phyloP scores from a whole-genome alignment of 768 basidiomycete species.

The Podaxis carcinomalis region DNA sequence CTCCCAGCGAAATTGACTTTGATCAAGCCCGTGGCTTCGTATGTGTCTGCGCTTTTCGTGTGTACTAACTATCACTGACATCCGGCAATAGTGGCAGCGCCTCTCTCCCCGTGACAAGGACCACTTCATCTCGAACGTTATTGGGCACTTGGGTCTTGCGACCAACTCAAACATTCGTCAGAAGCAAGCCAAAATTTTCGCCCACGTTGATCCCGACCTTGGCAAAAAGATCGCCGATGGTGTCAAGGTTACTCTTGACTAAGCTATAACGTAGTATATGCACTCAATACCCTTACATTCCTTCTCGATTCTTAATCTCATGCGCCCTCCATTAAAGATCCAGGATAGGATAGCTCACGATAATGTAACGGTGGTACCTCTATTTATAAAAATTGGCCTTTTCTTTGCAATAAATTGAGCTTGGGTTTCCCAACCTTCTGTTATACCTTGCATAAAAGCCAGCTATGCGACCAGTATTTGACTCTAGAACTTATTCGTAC shows the following conservation, averaged over 20 bases:
- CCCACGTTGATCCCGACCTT: constrained; percentile 30
- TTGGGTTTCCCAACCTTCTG: too few relatives aligned
- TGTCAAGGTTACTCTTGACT: constrained; percentile 16
- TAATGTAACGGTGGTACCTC: too few relatives aligned
- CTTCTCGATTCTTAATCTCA: background rate
- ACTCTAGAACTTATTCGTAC: too few relatives aligned
- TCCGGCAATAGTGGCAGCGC: constrained; percentile 6
- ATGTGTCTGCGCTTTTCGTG: background rate
- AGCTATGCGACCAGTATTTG: too few relatives aligned
- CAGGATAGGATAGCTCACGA: too few relatives aligned
- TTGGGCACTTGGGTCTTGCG: constrained; percentile 33
- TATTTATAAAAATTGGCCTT: too few relatives aligned
- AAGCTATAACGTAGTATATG: background rate
- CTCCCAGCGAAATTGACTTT: constrained; percentile 33
- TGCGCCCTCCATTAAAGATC: background rate
- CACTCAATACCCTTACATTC: background rate
- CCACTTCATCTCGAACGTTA: constrained; percentile 32
- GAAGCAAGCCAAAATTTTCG: constrained; percentile 30
- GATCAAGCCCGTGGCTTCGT: constrained; percentile 32
- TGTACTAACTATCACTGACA: background rate
- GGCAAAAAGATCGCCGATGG: constrained; percentile 32
- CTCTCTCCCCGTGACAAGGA: constrained; percentile 30
- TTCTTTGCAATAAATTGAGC: too few relatives aligned
- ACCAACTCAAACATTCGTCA: constrained; percentile 23
- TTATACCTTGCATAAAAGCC: too few relatives aligned